Evolutionary conservation across 805 yeast genomes (phyloP), one percentile per base, ranked within the genome.

Genomic region (Candida insectorum): DNA sequence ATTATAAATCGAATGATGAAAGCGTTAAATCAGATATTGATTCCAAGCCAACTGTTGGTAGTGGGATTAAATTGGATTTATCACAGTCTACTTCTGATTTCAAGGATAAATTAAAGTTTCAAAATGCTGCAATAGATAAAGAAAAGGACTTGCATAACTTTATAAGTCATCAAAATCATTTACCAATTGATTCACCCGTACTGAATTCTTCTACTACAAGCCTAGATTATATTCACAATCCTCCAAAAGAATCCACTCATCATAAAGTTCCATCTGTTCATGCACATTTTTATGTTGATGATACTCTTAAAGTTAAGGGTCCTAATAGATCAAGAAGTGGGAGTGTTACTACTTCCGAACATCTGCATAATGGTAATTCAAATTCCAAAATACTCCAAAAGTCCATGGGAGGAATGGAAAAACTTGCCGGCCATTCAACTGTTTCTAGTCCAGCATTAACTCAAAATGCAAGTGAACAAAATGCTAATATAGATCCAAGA

Each of bases 271-370:
- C 83, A 12, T 73, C 85, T 1, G 80, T 81, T 41, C 95, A 85
- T 58, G 88, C 93, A 0, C 95, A 84, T 57, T 85, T 85, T 52
- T 73, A 71, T 44, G 79, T 77, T 7, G 84, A 79, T 40, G 89
- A 83, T 36, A 68, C 81, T 2, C 52, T 77, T n/a, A 80, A 75
- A 48, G 54, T 46, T 7, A 64, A 62, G 36, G n/a, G n/a, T n/a
- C 36, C 48, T 4, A 56, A 43, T 33, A 36, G 69, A 24, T 62
- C 69, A 2, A 51, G 72, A 34, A 64, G 70, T 42, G 66, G 68
- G 6, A 63, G 70, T 9, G 11, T 8, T 11, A 28, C 30, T 5
- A 50, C 50, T 22, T 47, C 60, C 7, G 63, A 53, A 6, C 37
- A 37, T 33, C 46, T 45, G 31, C 24, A 25, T 18, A 26, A 22